These are phyloP conservation scores for Candida tammaniensis DNA, from an alignment of 805 yeast genomes.

Conservation along the genomic window DNA sequence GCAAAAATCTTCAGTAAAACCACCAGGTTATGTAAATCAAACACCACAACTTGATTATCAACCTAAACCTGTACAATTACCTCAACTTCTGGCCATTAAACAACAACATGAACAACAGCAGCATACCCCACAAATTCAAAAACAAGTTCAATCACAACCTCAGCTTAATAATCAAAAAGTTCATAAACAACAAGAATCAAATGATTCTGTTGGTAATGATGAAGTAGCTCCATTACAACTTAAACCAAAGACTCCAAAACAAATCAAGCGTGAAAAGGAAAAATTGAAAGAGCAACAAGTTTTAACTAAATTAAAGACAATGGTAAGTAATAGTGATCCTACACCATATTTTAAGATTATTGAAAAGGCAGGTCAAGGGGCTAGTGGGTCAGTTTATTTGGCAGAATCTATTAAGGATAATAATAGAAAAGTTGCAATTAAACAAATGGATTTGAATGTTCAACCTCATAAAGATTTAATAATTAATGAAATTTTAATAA, in stretches of 20 bases:
- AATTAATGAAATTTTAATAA: slow-evolving; percentile 91
- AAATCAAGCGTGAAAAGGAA: slow-evolving; percentile 39
- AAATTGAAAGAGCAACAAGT: slow-evolving; percentile 81
- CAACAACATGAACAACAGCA: not conserved
- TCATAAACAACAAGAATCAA: slow-evolving; percentile 2
- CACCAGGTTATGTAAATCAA: slow-evolving; percentile 3
- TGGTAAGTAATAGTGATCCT: slow-evolving; percentile 86
- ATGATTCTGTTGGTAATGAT: not conserved
- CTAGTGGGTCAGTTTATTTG: slow-evolving; percentile 90
- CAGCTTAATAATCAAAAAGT: slow-evolving; percentile 3
- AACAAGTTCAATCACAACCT: slow-evolving; percentile 3
- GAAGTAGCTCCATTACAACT: slow-evolving; percentile 10
- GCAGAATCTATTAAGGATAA: slow-evolving; percentile 62
- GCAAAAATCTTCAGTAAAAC: slow-evolving; percentile 3
- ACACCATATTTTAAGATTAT: slow-evolving; percentile 71
- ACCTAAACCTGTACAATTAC: slow-evolving; percentile 6
- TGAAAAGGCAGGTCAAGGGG: slow-evolving; percentile 96
- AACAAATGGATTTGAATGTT: slow-evolving; percentile 87
- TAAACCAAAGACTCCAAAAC: slow-evolving; percentile 37
- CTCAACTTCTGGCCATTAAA: not conserved
- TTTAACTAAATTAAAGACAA: slow-evolving; percentile 74
- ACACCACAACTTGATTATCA: slow-evolving; percentile 1
- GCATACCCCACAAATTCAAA: slow-evolving; percentile 4
- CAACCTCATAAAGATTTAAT: slow-evolving; percentile 95
- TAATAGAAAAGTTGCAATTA: slow-evolving; percentile 82